Conservation (phyloP, 306 rosid species). For the Geum urbanum region DNA sequence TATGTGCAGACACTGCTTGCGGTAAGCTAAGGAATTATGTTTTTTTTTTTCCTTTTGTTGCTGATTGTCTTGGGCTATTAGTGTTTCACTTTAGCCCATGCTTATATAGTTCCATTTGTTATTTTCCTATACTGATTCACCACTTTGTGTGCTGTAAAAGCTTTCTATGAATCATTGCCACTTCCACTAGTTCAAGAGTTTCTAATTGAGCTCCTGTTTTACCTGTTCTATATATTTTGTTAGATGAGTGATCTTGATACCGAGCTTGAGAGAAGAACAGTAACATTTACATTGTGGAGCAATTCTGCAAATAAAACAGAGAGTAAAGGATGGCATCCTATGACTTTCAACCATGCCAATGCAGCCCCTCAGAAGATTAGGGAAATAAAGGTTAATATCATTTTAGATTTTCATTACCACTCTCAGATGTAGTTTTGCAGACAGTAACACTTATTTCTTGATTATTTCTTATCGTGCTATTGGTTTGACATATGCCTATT, state of each 20-base stretch:
- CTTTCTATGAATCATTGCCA: constrained; percentile 15
- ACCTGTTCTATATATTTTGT: constrained; percentile 18
- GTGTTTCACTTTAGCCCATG: constrained; percentile 5
- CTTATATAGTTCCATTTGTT: constrained; percentile 2
- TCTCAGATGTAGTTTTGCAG: background rate
- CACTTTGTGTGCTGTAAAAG: background rate
- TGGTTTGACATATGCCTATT: constrained; percentile 16
- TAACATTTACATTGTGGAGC: constrained; percentile 86
- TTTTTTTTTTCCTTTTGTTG: constrained; percentile 15
- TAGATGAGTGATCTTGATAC: constrained; percentile 76
- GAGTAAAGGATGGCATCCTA: constrained; percentile 93
- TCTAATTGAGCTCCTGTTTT: constrained; percentile 11
- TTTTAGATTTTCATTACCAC: background rate
- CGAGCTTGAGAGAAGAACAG: constrained; percentile 80
- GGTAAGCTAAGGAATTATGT: constrained; percentile 42
- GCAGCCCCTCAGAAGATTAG: constrained; percentile 58
- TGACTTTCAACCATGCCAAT: constrained; percentile 68
- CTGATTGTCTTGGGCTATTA: constrained; percentile 6
- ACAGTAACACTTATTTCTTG: background rate
- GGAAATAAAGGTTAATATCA: constrained; percentile 64
- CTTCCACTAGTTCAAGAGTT: constrained; percentile 16
- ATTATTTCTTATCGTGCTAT: constrained; percentile 1
- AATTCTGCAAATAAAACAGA: constrained; percentile 66
- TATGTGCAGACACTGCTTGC: constrained; percentile 81
- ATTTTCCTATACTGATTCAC: background rate